Evolutionary conservation across 225 moss, liverwort and hornwort species (phyloP), one percentile per base, ranked within the genome.

Genomic region (Lunularia cruciata): DNA sequence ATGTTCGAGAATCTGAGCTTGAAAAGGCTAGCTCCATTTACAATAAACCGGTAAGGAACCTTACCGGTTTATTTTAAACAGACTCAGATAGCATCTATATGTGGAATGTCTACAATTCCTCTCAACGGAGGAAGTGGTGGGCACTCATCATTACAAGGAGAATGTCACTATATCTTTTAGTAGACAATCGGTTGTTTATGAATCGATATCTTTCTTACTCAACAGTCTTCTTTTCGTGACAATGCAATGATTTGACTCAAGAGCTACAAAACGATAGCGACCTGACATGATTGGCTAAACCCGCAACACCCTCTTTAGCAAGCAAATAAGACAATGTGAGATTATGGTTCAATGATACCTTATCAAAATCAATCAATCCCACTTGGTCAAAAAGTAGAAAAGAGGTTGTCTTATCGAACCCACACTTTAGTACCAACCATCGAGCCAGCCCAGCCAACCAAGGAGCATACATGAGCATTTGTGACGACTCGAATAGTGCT

Each of bases 311-410:
- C 43, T 43, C 43, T 16, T 58, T 35, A n/a, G n/a, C 33, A 58
- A 18, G 58, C 4, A 35, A 58, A 34, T 18, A 8, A 34, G 33
- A 58, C 58, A 58, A 58, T 32, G 18, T n/a, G 28, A 30, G 6
- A 58, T 35, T 34, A 58, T 58, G 58, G n/a, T 6, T 35, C 16
- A 58, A 58, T 58, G 58, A 58, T 58, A 35, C 58, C 58, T 58
- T 32, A 35, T 35, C 58, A 35, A 35, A 15, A 35, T 35, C 58
- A 35, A 35, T 58, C 58, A 35, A 33, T 23, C 2, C 23, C 23
- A 53, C 23, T 53, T 23, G 52, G 52, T 53, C 52, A 25, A 53
- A 53, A 53, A 53, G 22, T 53, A 11, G 22, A 53, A 23, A 6
- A 6, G 19, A 6, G 23, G 3, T 6, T 53, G 52, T 53, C 52